Evolutionary conservation across 441 rosid species (phyloP), one percentile per base, ranked within the genome.

Genomic region (Erodium chrysanthum): DNA sequence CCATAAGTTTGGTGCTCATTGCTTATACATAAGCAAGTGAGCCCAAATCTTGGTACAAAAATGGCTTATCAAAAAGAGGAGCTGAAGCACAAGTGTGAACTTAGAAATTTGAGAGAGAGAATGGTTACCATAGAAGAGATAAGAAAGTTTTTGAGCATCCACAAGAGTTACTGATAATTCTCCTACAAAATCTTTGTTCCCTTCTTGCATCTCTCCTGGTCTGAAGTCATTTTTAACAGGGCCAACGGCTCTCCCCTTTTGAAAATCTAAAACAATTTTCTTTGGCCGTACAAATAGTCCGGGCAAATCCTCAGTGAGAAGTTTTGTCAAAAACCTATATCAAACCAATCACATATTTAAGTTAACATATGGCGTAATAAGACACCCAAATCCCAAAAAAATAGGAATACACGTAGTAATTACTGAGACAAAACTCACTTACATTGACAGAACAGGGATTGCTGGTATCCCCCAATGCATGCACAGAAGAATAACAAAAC

Each of bases 401-500:
- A 35, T 6, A 35, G 40, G 40, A 35, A 35, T 31, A 31, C 0
- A 35, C 10, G 7, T 0, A 35, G 40, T 35, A 35, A 35, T 35
- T 35, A 35, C 40, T 35, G 40, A 5, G 40, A 35, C 35, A 35
- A 35, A 35, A 35, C 40, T 35, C 66, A 86, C 97, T 87, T 85
- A 93, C 98, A 81, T 88, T 83, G 98, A 93, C 65, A 93, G 87
- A 75, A 93, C 86, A 70, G 98, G 98, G 76, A 93, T 93, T 72
- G 96, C 98, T 93, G 96, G 69, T 69, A 76, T 75, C 44, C 68
- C 78, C 82, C 73, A 52, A 74, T 56, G 76, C 81, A 79, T 52
- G 74, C 78, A 83, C 67, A 74, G 72, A 72, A 76, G 71, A 54
- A 81, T 68, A 35, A 35, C 40, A 74, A 71, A 74, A 76, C 8